Evolutionary conservation across 331 rosid genomes (phyloP).

Genomic region (Telfairia occidentalis): DNA sequence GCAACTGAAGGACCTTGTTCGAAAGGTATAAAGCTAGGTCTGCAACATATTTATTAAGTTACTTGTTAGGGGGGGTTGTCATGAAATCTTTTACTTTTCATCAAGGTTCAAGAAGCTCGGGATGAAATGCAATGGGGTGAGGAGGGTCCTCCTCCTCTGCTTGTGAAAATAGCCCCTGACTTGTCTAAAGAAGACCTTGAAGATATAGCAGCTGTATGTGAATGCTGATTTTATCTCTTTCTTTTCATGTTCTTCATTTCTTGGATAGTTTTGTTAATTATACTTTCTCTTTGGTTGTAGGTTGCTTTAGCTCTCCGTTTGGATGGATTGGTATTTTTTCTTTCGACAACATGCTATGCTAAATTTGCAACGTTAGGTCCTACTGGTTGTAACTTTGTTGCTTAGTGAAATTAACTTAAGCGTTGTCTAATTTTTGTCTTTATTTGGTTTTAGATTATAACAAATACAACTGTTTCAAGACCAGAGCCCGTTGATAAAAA

Average conservation of each 20-base stretch:
- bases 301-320: slow-evolving; percentile 80
- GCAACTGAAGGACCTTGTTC: slow-evolving; percentile 86
- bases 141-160: slow-evolving; percentile 98
- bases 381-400: background rate
- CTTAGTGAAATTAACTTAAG: background rate
- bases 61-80: slow-evolving; percentile 5
- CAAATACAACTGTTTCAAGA: slow-evolving; percentile 92
- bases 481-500: slow-evolving; percentile 44
- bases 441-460: slow-evolving; percentile 48
- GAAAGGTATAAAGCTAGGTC: slow-evolving; percentile 51
- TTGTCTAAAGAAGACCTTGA: slow-evolving; percentile 95
- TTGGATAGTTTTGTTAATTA: slow-evolving; percentile 20
- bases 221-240: slow-evolving; percentile 4
- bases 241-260: background rate
- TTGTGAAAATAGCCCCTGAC: slow-evolving; percentile 97
- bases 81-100: slow-evolving; percentile 14
- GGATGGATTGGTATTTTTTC: slow-evolving; percentile 79
- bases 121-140: slow-evolving; percentile 99
- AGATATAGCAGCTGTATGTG: slow-evolving; percentile 92
- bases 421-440: background rate
- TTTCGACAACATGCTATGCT: slow-evolving; percentile 12
- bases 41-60: slow-evolving; percentile 4
- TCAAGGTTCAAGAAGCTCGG: slow-evolving; percentile 91
- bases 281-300: slow-evolving; percentile 33
- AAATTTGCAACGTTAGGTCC: background rate